These are phyloP conservation scores for Pichia scutulata DNA, from an alignment of 805 yeast genomes.

Conservation along the genomic window DNA sequence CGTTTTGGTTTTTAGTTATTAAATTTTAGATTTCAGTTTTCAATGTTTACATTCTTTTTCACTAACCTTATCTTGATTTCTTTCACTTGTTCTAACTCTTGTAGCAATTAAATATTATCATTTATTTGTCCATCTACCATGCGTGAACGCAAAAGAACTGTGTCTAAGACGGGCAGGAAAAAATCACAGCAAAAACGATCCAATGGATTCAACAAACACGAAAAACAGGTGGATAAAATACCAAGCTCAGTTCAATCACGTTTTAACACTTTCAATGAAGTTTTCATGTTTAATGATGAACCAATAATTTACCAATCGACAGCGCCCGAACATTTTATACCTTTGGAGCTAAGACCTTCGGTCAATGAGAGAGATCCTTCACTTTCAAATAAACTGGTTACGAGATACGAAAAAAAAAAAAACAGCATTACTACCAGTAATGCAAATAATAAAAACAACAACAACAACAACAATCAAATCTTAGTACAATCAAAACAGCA, in stretches of 20 bases:
- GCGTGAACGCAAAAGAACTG: background rate
- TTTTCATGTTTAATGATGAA: conserved; percentile 4
- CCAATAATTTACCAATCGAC: conserved; percentile 5
- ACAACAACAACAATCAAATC: background rate
- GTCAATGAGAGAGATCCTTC: background rate
- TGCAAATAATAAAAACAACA: background rate
- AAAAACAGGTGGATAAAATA: background rate
- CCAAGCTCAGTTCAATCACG: conserved; percentile 5
- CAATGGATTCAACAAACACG: background rate
- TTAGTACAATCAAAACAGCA: conserved; percentile 4
- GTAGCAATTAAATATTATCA: background rate
- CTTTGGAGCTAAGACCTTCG: background rate
- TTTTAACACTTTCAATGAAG: background rate
- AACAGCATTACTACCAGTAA: too few relatives aligned
- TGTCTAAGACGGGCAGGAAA: background rate
- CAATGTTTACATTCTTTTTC: background rate
- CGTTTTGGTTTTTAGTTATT: background rate
- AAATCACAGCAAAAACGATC: background rate
- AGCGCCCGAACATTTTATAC: conserved; percentile 1
- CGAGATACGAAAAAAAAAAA: background rate
- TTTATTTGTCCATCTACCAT: background rate
- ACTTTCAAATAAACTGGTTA: background rate
- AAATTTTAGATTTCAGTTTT: too few relatives aligned
- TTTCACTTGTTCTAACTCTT: background rate
- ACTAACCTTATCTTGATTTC: background rate